A percentile compares a stretch with the other conserved stretches of the same genome.
Evolutionary conservation across 305 asterid genomes (phyloP).

Genomic region (Solanum hybrid): DNA sequence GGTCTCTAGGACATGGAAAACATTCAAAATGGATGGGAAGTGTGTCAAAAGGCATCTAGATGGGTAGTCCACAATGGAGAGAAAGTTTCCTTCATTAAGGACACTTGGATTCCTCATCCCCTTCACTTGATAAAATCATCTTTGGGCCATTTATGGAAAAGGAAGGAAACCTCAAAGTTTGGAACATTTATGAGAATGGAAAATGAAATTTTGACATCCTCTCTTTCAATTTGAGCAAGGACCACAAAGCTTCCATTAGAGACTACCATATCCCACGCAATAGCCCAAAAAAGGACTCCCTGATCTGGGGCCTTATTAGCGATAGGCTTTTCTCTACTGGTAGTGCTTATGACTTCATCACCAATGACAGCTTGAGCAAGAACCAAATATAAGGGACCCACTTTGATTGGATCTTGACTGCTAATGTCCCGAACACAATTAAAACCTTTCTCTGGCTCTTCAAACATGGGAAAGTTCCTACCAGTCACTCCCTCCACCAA

Average conservation of each 20-base stretch:
- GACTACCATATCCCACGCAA: not conserved
- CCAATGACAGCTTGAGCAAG: not conserved
- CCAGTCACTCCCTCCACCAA: not conserved
- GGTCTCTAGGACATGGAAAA: not conserved
- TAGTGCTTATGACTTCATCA: not conserved
- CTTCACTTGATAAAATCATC: not conserved
- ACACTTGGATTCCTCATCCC: not conserved
- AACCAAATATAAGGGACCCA: not conserved
- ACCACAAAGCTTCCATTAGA: too few species aligned
- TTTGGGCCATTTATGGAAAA: not conserved
- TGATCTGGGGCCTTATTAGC: not conserved
- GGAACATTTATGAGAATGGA: not conserved
- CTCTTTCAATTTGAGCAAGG: not conserved
- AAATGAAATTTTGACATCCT: not conserved
- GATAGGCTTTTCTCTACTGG: not conserved
- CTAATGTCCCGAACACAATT: not conserved
- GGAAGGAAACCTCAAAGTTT: not conserved
- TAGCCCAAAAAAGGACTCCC: not conserved
- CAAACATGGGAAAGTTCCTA: not conserved
- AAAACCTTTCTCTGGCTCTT: not conserved
- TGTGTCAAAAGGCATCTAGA: not conserved
- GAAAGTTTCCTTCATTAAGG: not conserved
- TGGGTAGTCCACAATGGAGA: not conserved
- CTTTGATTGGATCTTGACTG: not conserved
- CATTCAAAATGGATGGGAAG: too few species aligned